Evolutionary conservation across 495 filamentous ascomycete species (phyloP).

Genomic region (Rhypophila decipiens): DNA sequence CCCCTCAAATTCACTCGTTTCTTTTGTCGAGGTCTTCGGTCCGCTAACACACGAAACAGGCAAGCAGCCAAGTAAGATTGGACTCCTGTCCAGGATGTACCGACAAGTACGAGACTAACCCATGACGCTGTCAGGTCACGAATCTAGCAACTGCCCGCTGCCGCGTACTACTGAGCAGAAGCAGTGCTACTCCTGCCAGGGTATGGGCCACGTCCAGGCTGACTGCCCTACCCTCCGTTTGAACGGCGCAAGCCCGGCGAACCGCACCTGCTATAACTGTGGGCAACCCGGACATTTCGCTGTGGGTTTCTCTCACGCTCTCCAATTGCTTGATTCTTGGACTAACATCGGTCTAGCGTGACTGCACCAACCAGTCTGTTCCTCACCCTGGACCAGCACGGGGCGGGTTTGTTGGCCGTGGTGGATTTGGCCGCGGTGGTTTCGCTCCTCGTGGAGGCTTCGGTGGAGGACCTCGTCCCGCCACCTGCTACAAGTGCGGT

Average conservation of each 20-base stretch:
- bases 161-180: slow-evolving; percentile 96
- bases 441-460: slow-evolving; percentile 59
- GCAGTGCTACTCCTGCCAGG: slow-evolving; percentile 99
- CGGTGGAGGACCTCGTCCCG: slow-evolving; percentile 61
- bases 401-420: slow-evolving; percentile 55
- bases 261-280: slow-evolving; percentile 96
- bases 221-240: slow-evolving; percentile 96
- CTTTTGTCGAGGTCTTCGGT: background rate
- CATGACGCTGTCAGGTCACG: slow-evolving; percentile 64
- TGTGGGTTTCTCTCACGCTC: slow-evolving; percentile 26
- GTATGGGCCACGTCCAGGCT: slow-evolving; percentile 95
- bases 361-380: slow-evolving; percentile 67
- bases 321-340: no score
- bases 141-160: slow-evolving; percentile 93
- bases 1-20: background rate
- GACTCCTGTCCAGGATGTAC: slow-evolving; percentile 19
- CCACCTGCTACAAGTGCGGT: slow-evolving; percentile 99
- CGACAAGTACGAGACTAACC: background rate
- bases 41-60: slow-evolving; percentile 35
- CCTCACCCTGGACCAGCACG: slow-evolving; percentile 60
- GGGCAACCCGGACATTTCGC: slow-evolving; percentile 85
- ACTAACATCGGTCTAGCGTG: slow-evolving; percentile 49
- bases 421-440: slow-evolving; percentile 18
- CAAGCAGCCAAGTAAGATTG: slow-evolving; percentile 74
- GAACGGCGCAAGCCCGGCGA: slow-evolving; percentile 67